Base-by-base conservation (phyloP, 306 rosid genomes). In the Vigna reflexopilosa region DNA sequence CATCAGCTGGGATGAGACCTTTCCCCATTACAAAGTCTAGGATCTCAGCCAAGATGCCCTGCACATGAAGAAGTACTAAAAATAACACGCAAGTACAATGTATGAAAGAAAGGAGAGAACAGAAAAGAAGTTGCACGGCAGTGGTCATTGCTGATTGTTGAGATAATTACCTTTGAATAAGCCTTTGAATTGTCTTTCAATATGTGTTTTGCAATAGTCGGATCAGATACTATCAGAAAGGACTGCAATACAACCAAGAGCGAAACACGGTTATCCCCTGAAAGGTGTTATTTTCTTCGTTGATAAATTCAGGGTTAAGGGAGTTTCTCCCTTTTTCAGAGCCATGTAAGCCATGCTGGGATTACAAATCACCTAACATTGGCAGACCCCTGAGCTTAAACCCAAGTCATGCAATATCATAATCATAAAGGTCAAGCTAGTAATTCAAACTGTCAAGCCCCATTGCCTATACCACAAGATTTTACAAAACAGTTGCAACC, bases 11-110 rank as follows among this genome's bases (percentile, higher is more conserved):
- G 84, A 95, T 95, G 62, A 95, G 98, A 63, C 99, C 99, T 75
- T 85, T 95, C 61, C 99, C 99, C 99, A 95, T 95, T 62, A 95
- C 99, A 79, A 95, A 95, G 7, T 95, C 94, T 8, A 95, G 86
- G 75, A 95, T 95, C 89, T 95, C 99, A 68, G 99, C 99, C 90
- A 95, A 85, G 81, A 95, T 92, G 48, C 99, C 99, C 99, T 95
- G 94, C 76, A 77, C 58, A 55, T 70, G 56, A 55, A 85, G 66
- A 77, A 54, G 72, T 59, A 63, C 59, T 54, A 58, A 67, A 36
- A 45, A 30, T 55, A 45, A 51, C 58, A 20, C 44, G 79, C 62
- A 44, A 52, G 38, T 58, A 32, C 51, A 40, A 61, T 22, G 48
- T 6, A 63, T 58, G 54, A 73, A 51, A 66, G 47, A 79, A 54